Percentiles rank a stretch among this genome's conserved stretches.
Conservation (phyloP, 2,329 filamentous ascomycete species). For the Colletotrichum sp. region DNA sequence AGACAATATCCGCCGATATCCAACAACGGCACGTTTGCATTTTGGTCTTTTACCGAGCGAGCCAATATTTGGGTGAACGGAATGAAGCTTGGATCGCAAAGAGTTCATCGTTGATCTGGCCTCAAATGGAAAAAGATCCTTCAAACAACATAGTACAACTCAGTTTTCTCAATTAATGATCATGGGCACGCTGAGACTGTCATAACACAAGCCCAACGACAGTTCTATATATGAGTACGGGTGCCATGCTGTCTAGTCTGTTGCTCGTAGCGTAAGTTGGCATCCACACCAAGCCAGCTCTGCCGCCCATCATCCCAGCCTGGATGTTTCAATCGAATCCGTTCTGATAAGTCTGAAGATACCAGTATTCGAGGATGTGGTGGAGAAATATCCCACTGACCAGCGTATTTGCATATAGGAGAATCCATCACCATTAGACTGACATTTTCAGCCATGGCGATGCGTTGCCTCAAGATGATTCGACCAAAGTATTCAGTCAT, state of each 20-base stretch:
- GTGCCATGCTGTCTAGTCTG: neutral
- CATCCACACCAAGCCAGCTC: neutral
- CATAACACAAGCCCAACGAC: neutral
- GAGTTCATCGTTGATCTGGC: neutral
- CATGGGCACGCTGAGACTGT: neutral
- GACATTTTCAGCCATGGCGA: neutral
- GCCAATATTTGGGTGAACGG: neutral
- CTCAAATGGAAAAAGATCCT: neutral
- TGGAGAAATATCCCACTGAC: neutral
- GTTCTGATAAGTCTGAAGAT: neutral
- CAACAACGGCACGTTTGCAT: accelerated
- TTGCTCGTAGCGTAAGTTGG: neutral
- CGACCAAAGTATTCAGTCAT: neutral
- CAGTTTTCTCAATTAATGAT: neutral
- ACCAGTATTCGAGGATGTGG: neutral
- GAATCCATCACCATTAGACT: neutral
- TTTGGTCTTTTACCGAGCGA: neutral
- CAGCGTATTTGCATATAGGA: neutral
- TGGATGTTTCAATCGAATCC: neutral
- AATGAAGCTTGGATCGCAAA: neutral
- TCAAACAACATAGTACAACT: neutral
- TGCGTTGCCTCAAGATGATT: neutral
- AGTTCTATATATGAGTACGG: neutral
- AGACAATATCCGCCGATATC: neutral
- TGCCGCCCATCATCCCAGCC: neutral